phyloP scores from a whole-genome alignment of 441 rosid genomes.

The Jatropha multifida region DNA sequence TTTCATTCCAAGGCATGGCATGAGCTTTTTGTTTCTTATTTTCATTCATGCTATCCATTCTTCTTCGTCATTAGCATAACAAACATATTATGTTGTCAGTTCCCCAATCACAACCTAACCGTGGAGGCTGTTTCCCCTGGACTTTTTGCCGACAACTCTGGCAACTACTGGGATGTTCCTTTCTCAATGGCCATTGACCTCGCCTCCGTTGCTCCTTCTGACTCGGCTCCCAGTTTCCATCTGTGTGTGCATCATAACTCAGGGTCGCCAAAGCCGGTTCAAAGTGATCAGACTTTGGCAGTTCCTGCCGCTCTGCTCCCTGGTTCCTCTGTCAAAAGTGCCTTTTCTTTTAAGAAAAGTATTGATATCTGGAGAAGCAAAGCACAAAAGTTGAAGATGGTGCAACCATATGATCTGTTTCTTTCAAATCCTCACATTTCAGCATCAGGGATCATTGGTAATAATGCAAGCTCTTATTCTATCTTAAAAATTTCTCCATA shows the following conservation, averaged over 20 bases:
- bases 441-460: conserved; percentile 77
- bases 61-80: not conserved
- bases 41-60: not conserved
- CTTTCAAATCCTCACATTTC: conserved; percentile 79
- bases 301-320: conserved; percentile 68
- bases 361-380: conserved; percentile 75
- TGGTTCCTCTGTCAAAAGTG: conserved; percentile 57
- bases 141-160: conserved; percentile 62
- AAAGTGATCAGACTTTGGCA: conserved; percentile 33
- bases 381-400: conserved; percentile 53
- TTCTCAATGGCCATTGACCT: conserved; percentile 63
- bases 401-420: conserved; percentile 73
- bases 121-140: conserved; percentile 78
- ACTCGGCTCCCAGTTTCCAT: conserved; percentile 68
- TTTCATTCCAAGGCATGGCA: conserved; percentile 56
- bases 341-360: conserved; percentile 59
- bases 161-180: conserved; percentile 89
- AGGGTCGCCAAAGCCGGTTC: conserved; percentile 49
- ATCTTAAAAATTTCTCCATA: not conserved
- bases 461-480: conserved; percentile 20
- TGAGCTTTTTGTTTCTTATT: not conserved
- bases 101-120: conserved; percentile 64
- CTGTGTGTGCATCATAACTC: conserved; percentile 61
- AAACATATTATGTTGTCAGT: conserved; percentile 37
- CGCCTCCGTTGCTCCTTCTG: conserved; percentile 68